A percentile compares a stretch with the other conserved stretches of the same genome.
phyloP scores from a whole-genome alignment of 2,329 filamentous ascomycete genomes.

The Penicillium fuscoglaucum region DNA sequence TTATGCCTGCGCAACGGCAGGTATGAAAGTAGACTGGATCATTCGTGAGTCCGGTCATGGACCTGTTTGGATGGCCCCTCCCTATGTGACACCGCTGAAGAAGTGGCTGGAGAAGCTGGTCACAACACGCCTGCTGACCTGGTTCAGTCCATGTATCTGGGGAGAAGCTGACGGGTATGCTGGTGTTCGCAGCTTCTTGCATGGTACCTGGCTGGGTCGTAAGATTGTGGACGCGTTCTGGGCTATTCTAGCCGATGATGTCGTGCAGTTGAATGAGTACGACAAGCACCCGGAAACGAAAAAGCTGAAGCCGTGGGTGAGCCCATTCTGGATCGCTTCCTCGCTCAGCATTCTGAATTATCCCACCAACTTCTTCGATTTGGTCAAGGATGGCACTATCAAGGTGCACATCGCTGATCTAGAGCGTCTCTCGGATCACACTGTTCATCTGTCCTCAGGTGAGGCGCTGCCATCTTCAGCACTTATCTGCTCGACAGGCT shows the following conservation, averaged over 20 bases:
- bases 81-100: constrained; percentile 66
- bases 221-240: constrained; percentile 56
- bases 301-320: constrained; percentile 50
- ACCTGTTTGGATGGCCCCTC: constrained; percentile 42
- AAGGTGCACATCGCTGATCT: constrained; percentile 59
- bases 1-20: constrained; percentile 57
- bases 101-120: constrained; percentile 68
- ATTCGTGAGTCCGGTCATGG: constrained; percentile 46
- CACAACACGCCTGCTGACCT: constrained; percentile 66
- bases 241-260: constrained; percentile 51
- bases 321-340: constrained; percentile 55
- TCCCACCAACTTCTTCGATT: constrained; percentile 56
- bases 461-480: constrained; percentile 50
- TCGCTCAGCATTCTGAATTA: constrained; percentile 64
- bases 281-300: constrained; percentile 46
- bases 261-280: constrained; percentile 50
- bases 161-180: constrained; percentile 61
- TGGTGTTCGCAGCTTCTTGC: constrained; percentile 49
- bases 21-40: constrained; percentile 50
- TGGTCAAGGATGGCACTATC: constrained; percentile 56
- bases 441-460: constrained; percentile 52
- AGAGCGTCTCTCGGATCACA: constrained; percentile 45
- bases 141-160: constrained; percentile 75
- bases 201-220: constrained; percentile 54
- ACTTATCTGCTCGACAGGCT: constrained; percentile 59